These are phyloP conservation scores for Wickerhamomyces rabaulensis DNA, from an alignment of 805 yeast genomes.

Conservation along the genomic window DNA sequence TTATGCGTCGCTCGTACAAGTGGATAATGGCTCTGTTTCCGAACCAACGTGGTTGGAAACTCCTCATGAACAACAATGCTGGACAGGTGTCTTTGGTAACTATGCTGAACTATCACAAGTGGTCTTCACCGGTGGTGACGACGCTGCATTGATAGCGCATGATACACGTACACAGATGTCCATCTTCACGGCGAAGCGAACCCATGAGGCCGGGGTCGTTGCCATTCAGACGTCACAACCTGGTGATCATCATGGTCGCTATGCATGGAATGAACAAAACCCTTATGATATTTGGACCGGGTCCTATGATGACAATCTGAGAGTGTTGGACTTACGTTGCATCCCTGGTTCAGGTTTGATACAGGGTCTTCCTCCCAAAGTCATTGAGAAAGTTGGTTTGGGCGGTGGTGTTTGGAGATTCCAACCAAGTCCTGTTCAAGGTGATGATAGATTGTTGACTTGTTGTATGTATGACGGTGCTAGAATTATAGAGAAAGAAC, in stretches of 20 bases:
- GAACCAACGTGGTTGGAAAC: slow-evolving; percentile 20
- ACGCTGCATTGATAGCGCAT: slow-evolving; percentile 66
- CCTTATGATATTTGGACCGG: slow-evolving; percentile 73
- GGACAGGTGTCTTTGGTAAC: slow-evolving; percentile 78
- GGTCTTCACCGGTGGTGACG: slow-evolving; percentile 89
- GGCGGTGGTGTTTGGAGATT: slow-evolving; percentile 98
- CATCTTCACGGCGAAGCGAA: slow-evolving; percentile 38
- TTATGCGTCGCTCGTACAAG: slow-evolving; percentile 34
- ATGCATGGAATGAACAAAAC: slow-evolving; percentile 37
- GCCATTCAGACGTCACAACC: slow-evolving; percentile 59
- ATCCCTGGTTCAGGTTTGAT: slow-evolving; percentile 34
- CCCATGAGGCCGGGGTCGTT: slow-evolving; percentile 90
- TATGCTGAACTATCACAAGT: slow-evolving; percentile 47
- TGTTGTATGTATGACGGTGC: slow-evolving; percentile 98
- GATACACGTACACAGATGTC: slow-evolving; percentile 43
- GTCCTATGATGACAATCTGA: slow-evolving; percentile 79
- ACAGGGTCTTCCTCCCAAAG: slow-evolving; percentile 49
- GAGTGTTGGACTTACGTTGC: slow-evolving; percentile 64
- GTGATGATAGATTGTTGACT: slow-evolving; percentile 49
- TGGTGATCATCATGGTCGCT: slow-evolving; percentile 25
- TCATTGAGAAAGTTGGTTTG: slow-evolving; percentile 41
- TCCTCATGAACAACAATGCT: slow-evolving; percentile 72
- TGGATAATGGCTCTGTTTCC: slow-evolving; percentile 20
- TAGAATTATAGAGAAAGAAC: slow-evolving; percentile 42
- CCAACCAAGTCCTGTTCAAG: slow-evolving; percentile 47